Percentiles rank a stretch among this genome's conserved stretches.
phyloP scores from a whole-genome alignment of 2,329 filamentous ascomycete species.

The Dothistroma septosporum region DNA sequence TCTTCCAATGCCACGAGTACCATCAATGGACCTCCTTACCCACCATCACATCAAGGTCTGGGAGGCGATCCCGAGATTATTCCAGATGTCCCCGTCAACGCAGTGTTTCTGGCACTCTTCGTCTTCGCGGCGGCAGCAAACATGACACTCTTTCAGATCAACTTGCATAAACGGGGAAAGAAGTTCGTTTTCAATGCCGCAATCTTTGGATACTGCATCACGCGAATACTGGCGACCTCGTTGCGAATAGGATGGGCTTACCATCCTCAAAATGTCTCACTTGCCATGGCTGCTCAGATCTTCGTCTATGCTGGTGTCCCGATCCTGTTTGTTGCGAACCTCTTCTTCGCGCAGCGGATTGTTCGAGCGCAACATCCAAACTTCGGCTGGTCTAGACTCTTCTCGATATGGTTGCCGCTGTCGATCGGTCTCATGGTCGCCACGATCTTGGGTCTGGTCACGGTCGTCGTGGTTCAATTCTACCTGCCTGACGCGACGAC shows the following conservation, averaged over 20 bases:
- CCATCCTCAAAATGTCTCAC: conserved; percentile 25
- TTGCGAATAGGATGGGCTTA: conserved; percentile 56
- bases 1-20: not conserved
- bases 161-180: conserved; percentile 45
- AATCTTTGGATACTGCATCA: conserved; percentile 53
- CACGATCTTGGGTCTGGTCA: conserved; percentile 63
- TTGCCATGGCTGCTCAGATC: conserved; percentile 59
- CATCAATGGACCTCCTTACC: conserved; percentile 8
- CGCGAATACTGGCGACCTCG: conserved; percentile 45
- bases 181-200: conserved; percentile 59
- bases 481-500: conserved; percentile 57
- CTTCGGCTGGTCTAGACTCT: conserved; percentile 62
- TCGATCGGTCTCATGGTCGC: conserved; percentile 57
- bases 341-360: conserved; percentile 72
- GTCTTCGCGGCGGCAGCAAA: conserved; percentile 50
- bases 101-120: conserved; percentile 60
- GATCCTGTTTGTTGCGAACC: conserved; percentile 71
- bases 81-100: conserved; percentile 62
- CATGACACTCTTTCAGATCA: conserved; percentile 57
- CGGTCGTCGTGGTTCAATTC: conserved; percentile 59
- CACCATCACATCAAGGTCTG: conserved; percentile 41
- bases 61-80: conserved; percentile 55
- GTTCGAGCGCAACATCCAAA: conserved; percentile 67
- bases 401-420: conserved; percentile 52
- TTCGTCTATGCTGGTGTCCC: conserved; percentile 71